A percentile compares a stretch with the other conserved stretches of the same genome.
Conservation (phyloP, 768 basidiomycete genomes). For the Melanogaster broomeanus region DNA sequence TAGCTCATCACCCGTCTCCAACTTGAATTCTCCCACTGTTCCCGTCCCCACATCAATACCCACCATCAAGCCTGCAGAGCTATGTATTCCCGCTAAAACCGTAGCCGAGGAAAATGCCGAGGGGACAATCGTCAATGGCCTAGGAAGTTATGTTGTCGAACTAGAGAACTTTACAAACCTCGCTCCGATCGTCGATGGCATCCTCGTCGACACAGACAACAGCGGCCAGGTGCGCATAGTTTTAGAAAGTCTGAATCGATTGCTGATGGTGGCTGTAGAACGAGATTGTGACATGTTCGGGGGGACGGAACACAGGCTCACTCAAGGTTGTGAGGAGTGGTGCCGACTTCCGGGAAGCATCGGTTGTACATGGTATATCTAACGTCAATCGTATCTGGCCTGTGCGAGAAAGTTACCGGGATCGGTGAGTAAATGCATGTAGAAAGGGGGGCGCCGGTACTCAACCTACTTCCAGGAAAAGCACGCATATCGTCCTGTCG, state of each 20-base stretch:
- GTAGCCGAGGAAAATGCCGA: slow-evolving; percentile 25
- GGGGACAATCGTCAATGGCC: slow-evolving; percentile 51
- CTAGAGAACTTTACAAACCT: slow-evolving; percentile 73
- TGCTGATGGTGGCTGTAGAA: slow-evolving; percentile 40
- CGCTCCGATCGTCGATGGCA: slow-evolving; percentile 81
- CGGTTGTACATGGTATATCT: slow-evolving; percentile 55
- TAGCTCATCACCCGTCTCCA: slow-evolving; percentile 43
- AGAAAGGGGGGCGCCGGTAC: neutral
- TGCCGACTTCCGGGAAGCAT: slow-evolving; percentile 73
- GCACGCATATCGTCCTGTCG: slow-evolving; percentile 62
- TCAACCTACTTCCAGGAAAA: slow-evolving; percentile 37
- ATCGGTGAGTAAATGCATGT: slow-evolving; percentile 42
- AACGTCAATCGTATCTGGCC: slow-evolving; percentile 66
- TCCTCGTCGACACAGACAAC: slow-evolving; percentile 70
- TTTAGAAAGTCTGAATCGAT: neutral
- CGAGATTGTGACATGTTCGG: slow-evolving; percentile 87
- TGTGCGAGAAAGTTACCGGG: slow-evolving; percentile 47
- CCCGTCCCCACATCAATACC: slow-evolving; percentile 51
- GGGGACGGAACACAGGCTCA: slow-evolving; percentile 74
- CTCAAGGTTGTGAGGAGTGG: slow-evolving; percentile 80
- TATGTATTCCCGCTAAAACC: slow-evolving; percentile 42
- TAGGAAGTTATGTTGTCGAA: slow-evolving; percentile 60
- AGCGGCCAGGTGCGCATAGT: slow-evolving; percentile 59
- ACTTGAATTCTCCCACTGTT: slow-evolving; percentile 44
- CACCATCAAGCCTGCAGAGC: slow-evolving; percentile 38